Percentiles rank a stretch among this genome's conserved stretches.
phyloP scores from a whole-genome alignment of 2,329 filamentous ascomycete genomes.

The Polychaeton citri region DNA sequence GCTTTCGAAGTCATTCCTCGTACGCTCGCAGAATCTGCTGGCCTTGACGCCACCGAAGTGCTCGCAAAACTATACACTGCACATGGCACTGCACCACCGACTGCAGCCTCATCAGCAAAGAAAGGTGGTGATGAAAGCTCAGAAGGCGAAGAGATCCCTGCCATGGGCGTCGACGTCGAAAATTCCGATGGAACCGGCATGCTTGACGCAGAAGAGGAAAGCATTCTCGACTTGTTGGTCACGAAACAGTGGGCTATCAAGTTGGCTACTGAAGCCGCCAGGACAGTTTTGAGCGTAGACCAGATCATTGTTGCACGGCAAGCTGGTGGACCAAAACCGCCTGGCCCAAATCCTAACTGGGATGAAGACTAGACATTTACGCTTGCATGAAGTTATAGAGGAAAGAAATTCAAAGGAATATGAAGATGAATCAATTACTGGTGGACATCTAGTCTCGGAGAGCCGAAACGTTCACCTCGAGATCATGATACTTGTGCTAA shows the following conservation, averaged over 20 bases:
- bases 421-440: too few relatives aligned
- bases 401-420: too few relatives aligned
- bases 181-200: slow-evolving; percentile 69
- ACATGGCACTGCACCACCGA: slow-evolving; percentile 36
- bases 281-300: slow-evolving; percentile 90
- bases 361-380: slow-evolving; percentile 44
- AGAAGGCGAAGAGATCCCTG: slow-evolving; percentile 68
- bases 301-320: slow-evolving; percentile 98
- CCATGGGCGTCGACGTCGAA: slow-evolving; percentile 89
- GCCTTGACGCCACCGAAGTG: slow-evolving; percentile 93
- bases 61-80: slow-evolving; percentile 85
- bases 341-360: slow-evolving; percentile 77
- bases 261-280: slow-evolving; percentile 84
- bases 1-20: slow-evolving; percentile 95
- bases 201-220: slow-evolving; percentile 72
- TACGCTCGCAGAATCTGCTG: slow-evolving; percentile 86
- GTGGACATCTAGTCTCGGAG: too few relatives aligned
- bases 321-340: slow-evolving; percentile 93
- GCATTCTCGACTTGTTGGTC: slow-evolving; percentile 83
- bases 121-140: slow-evolving; percentile 18
- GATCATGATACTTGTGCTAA: too few relatives aligned
- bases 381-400: too few relatives aligned
- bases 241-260: slow-evolving; percentile 96
- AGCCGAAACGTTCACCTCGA: too few relatives aligned
- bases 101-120: slow-evolving; percentile 1